These are phyloP conservation scores for Yamadazyma epiphylla DNA, from an alignment of 1,139 yeast species.

Conservation along the genomic window DNA sequence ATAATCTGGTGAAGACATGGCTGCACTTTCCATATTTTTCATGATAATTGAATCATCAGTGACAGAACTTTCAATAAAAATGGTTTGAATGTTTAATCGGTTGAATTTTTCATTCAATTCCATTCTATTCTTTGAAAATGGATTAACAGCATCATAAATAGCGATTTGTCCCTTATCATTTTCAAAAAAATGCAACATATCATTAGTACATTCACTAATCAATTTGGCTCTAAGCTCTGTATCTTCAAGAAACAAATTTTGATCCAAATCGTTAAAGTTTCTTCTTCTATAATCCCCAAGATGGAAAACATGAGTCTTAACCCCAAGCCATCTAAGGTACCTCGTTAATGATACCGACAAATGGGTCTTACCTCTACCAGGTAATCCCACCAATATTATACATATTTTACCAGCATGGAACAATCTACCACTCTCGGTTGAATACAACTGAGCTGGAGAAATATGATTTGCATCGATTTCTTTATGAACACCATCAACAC, in stretches of 20 bases:
- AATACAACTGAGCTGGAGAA: conserved; percentile 84
- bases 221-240: conserved; percentile 60
- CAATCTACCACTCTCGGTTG: conserved; percentile 84
- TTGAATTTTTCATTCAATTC: conserved; percentile 53
- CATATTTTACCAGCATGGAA: conserved; percentile 96
- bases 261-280: conserved; percentile 46
- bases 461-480: conserved; percentile 48
- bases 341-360: conserved; percentile 87
- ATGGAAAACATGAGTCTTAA: conserved; percentile 87
- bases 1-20: conserved; percentile 87
- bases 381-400: conserved; percentile 86
- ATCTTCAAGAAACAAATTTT: conserved; percentile 62
- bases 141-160: conserved; percentile 93
- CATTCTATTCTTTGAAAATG: conserved; percentile 63
- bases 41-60: conserved; percentile 69
- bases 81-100: conserved; percentile 61
- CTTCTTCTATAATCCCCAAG: conserved; percentile 87
- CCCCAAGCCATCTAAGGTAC: conserved; percentile 93
- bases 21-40: conserved; percentile 76
- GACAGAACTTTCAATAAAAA: conserved; percentile 85
- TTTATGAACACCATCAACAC: conserved; percentile 53
- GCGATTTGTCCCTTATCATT: conserved; percentile 88
- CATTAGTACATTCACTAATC: conserved; percentile 62
- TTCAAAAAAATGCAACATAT: conserved; percentile 67
- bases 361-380: conserved; percentile 96